These are phyloP conservation scores for Dimargaris xerosporica DNA, from an alignment of 192 early-diverging fungal genomes.

Conservation along the genomic window DNA sequence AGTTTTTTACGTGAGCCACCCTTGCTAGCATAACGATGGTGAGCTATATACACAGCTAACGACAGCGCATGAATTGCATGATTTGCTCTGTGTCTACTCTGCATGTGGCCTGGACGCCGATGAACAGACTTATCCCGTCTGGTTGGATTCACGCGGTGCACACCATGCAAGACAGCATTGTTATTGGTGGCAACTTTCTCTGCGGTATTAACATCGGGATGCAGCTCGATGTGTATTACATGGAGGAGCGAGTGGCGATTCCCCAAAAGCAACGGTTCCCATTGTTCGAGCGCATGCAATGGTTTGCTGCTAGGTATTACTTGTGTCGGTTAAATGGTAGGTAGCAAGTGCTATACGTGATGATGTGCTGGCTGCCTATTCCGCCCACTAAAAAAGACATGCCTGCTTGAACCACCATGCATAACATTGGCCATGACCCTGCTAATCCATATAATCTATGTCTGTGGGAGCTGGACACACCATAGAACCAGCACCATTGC, in stretches of 20 bases:
- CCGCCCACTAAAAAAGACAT: too few relatives aligned
- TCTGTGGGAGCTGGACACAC: too few relatives aligned
- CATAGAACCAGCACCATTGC: too few relatives aligned
- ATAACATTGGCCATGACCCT: too few relatives aligned
- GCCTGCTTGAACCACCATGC: too few relatives aligned
- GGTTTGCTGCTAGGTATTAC: constrained; percentile 1
- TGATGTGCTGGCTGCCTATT: too few relatives aligned
- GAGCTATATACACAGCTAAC: neutral
- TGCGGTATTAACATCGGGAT: neutral
- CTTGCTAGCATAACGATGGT: neutral
- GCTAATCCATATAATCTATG: too few relatives aligned
- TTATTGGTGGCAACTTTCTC: constrained; percentile 86
- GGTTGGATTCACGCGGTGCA: constrained; percentile 96
- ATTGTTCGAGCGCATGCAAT: neutral
- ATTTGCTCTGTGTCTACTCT: neutral
- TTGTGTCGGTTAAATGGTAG: neutral
- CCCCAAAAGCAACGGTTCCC: constrained; percentile 2
- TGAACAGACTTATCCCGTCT: constrained; percentile 68
- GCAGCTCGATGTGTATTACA: neutral
- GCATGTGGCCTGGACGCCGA: too few relatives aligned
- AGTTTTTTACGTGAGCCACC: neutral
- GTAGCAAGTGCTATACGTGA: too few relatives aligned
- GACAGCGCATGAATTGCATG: neutral
- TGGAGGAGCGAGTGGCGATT: neutral
- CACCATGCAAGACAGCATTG: constrained; percentile 70